Evolutionary conservation across 2,329 filamentous ascomycete genomes (phyloP), one percentile per base, ranked within the genome.

Genomic region (Fusarium penzigii): DNA sequence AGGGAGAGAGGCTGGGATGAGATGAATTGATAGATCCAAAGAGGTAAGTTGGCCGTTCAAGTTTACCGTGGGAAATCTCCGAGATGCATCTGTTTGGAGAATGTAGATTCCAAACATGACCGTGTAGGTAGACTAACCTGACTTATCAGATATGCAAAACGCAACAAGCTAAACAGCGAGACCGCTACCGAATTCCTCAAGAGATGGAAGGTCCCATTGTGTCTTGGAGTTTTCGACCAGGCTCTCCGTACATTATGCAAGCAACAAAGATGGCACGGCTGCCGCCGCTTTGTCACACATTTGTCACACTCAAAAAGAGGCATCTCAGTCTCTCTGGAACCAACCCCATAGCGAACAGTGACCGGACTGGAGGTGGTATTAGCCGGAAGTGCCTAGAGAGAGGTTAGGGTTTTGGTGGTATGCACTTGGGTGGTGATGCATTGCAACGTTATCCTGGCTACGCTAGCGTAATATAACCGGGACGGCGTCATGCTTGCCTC

Each of bases 11-110:
- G 39, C 58, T 39, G 46, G 43, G 46, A 45, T 39, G 39, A 53
- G 54, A 49, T 43, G 47, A 44, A 61, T 38, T 38, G 20, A 38
- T 44, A 38, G 12, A 39, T 39, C 56, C 39, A 48, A 42, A 36
- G 57, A 49, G 42, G 40, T 42, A 51, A 13, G 38, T 51, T 44
- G 40, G 47, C 48, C 6, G 29, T 12, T 60, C 57, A 63, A 57
- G 59, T 52, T 52, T 49, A 17, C 49, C 48, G 48, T 57, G 57
- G 38, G 62, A 64, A 64, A 64, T 64, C 61, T 64, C 62, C 62
- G 62, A 64, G 52, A 48, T 57, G 61, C 59, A 60, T 59, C 53
- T 50, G 56, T 55, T 59, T 63, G 54, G 57, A 58, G 61, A 64
- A 51, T 44, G 44, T 44, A 42, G 39, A 38, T 25, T 25, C 20